Evolutionary conservation across 768 basidiomycete species (phyloP).

Genomic region (Leccinum arenicola): DNA sequence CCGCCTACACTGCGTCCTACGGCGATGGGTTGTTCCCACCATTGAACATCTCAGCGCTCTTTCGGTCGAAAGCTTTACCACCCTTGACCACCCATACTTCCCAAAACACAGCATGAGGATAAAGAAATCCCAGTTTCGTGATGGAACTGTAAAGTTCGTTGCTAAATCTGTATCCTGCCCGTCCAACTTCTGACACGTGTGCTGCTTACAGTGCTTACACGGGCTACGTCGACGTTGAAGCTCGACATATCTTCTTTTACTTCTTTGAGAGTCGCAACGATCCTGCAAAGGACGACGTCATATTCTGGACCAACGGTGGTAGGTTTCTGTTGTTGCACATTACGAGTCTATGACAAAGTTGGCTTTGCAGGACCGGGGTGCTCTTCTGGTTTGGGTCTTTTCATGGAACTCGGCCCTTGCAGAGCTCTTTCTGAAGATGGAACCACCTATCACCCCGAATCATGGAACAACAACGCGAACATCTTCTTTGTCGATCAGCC

Average conservation of each 20-base stretch:
- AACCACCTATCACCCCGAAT: slow-evolving; percentile 53
- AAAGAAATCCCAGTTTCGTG: slow-evolving; percentile 39
- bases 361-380: slow-evolving; percentile 42
- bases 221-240: slow-evolving; percentile 65
- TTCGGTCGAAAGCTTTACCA: slow-evolving; percentile 34
- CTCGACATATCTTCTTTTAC: slow-evolving; percentile 68
- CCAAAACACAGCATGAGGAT: slow-evolving; percentile 42
- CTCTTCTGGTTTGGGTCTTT: slow-evolving; percentile 59
- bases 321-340: slow-evolving; percentile 26
- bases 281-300: slow-evolving; percentile 56
- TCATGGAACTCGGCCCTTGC: slow-evolving; percentile 79
- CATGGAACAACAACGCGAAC: slow-evolving; percentile 66
- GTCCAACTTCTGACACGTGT: neutral
- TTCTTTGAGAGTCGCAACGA: slow-evolving; percentile 69
- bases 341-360: neutral
- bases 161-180: neutral
- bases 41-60: slow-evolving; percentile 29
- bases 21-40: slow-evolving; percentile 35
- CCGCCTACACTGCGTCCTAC: slow-evolving; percentile 11
- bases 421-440: slow-evolving; percentile 50
- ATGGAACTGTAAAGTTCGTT: slow-evolving; percentile 38
- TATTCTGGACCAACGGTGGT: slow-evolving; percentile 60
- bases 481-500: slow-evolving; percentile 48
- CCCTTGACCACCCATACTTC: slow-evolving; percentile 42
- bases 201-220: slow-evolving; percentile 47